Percentiles rank a stretch among this genome's conserved stretches.
These are phyloP conservation scores for Rutidosis leptorrhynchoides DNA, from an alignment of 129 eudicot genomes.

Conservation along the genomic window DNA sequence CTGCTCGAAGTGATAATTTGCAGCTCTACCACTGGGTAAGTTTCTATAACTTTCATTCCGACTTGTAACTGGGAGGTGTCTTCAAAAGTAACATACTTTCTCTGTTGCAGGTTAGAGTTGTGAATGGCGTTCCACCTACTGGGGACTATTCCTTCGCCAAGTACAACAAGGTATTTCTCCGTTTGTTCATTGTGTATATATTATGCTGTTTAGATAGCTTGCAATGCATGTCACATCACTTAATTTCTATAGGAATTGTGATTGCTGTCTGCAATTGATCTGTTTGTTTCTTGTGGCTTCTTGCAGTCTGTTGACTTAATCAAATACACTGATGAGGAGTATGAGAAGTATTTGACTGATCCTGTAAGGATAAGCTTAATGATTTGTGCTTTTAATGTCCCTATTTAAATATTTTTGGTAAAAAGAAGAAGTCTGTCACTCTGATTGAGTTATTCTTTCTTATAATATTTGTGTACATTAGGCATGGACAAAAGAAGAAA, in stretches of 20 bases:
- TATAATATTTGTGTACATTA: too few relatives aligned
- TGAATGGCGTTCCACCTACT: conserved; percentile 85
- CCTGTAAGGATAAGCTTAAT: conserved; percentile 52
- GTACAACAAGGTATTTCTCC: conserved; percentile 68
- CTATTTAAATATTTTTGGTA: too few relatives aligned
- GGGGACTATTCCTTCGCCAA: conserved; percentile 95
- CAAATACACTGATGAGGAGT: conserved; percentile 94
- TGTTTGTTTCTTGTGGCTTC: conserved; percentile 21
- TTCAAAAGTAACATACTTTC: conserved; percentile 1
- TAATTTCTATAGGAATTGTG: neutral
- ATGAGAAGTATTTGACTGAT: conserved; percentile 69
- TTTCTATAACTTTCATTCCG: neutral
- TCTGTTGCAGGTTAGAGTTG: conserved; percentile 75
- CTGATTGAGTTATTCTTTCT: too few relatives aligned
- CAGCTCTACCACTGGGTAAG: conserved; percentile 95
- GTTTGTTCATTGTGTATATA: neutral
- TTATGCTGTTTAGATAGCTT: too few relatives aligned
- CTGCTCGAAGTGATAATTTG: conserved; percentile 88
- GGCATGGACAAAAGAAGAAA: conserved; percentile 95
- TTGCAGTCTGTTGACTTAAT: conserved; percentile 77
- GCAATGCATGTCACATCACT: too few relatives aligned
- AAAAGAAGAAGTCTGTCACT: too few relatives aligned
- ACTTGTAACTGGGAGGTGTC: conserved; percentile 9
- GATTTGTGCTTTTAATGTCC: conserved; percentile 9
- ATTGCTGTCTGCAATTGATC: neutral